Evolutionary conservation across 2,329 filamentous ascomycete species (phyloP), one percentile per base, ranked within the genome.

Genomic region (Ceratocystis lukuohia): DNA sequence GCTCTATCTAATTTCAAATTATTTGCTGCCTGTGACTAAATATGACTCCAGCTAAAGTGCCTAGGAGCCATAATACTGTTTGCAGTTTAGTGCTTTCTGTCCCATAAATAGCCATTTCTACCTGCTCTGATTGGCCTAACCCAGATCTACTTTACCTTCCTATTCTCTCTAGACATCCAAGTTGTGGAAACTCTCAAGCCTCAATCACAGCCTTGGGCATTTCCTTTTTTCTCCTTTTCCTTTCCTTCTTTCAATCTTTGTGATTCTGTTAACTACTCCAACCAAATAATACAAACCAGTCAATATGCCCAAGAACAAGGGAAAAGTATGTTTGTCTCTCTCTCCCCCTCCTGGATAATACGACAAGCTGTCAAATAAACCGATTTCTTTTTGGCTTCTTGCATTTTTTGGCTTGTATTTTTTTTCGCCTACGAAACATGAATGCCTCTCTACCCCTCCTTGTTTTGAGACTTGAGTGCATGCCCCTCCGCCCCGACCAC

Each of bases 281-380:
- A 20, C 25, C 25, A 30, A 28, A 25, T 46, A 62, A 50, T 44
- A 50, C 20, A 62, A 48, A 22, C 65, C 48, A 46, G 70, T 68
- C 74, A 86, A 79, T 69, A 96, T 96, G 92, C 92, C 92, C 75
- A 96, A 96, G 90, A 96, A 96, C 79, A 96, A 96, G 87, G 92
- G 92, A 92, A 96, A 96, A 82, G 91, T 96, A 82, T 76, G 83
- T 74, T 63, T 15, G 41, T 5, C 61, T 30, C 44, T 63, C 64
- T 22, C 66, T 22, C 33, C 22, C 4, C 12, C 28, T 20, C 37
- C 37, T n/a, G 25, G 28, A 59, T 33, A 10, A 59, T n/a, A 7
- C 53, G 17, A 59, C 33, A 7, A 59, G 28, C 53, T 28, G 25
- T 28, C 48, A 53, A 25, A 22, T 7, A 53, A 41, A 12, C 10